Evolutionary conservation across 164 flowering plant genomes (phyloP).

Genomic region (Stephania japonica): DNA sequence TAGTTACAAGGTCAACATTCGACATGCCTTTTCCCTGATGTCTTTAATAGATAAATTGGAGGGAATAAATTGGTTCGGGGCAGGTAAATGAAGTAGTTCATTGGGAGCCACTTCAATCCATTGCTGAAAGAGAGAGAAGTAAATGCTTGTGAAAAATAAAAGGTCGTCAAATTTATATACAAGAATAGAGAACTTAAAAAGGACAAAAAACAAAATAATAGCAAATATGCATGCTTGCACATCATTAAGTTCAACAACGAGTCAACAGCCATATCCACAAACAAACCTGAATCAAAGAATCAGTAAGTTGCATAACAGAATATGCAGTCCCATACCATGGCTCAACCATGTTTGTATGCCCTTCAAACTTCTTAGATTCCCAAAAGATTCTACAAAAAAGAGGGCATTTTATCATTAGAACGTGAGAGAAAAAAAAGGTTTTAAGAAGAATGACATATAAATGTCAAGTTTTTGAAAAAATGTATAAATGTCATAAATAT

Average conservation of each 20-base stretch:
- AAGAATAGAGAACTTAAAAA: neutral
- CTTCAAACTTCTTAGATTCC: conserved; percentile 90
- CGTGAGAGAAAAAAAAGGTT: neutral
- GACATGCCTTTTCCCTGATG: conserved; percentile 43
- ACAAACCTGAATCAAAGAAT: conserved; percentile 59
- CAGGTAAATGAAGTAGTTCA: conserved; percentile 69
- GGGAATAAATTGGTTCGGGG: conserved; percentile 75
- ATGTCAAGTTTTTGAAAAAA: too few species aligned
- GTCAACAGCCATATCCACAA: conserved; percentile 7
- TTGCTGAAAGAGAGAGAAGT: conserved; percentile 37
- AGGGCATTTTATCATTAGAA: neutral
- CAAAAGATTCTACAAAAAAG: conserved; percentile 71
- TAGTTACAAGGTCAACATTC: neutral
- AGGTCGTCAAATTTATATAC: neutral
- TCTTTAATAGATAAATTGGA: conserved; percentile 72
- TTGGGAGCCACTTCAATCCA: conserved; percentile 68
- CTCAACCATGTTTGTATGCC: conserved; percentile 65
- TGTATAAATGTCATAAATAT: neutral
- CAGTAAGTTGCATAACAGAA: conserved; percentile 50
- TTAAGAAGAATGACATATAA: neutral
- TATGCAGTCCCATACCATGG: conserved; percentile 97
- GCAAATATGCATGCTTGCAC: neutral
- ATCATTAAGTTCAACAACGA: neutral
- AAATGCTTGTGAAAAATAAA: neutral
- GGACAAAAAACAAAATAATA: neutral